Conservation (phyloP, 306 rosid species). For the Fagus crenata region DNA sequence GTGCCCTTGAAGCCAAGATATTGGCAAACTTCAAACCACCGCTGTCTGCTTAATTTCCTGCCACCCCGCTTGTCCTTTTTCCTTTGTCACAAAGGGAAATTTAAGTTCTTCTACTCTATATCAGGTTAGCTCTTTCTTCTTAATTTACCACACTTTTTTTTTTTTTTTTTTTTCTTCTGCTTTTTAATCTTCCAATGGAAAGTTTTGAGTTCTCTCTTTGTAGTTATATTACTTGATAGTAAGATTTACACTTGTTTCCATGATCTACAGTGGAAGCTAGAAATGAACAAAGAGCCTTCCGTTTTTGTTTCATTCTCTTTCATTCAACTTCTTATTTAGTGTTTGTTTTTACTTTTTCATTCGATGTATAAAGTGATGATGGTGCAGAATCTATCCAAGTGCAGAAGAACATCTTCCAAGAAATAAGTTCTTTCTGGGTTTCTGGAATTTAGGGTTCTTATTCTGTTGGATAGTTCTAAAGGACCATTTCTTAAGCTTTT, state of each 20-base stretch:
- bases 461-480: background rate
- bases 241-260: background rate
- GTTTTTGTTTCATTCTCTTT: slow-evolving; percentile 1
- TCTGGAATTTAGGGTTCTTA: background rate
- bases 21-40: slow-evolving; percentile 35
- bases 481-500: background rate
- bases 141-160: slow-evolving; percentile 1
- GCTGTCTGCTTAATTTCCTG: slow-evolving; percentile 38
- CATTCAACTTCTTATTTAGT: background rate
- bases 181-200: background rate
- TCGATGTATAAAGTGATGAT: background rate
- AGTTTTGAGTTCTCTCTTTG: background rate
- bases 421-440: background rate
- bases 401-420: background rate
- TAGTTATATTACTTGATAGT: background rate
- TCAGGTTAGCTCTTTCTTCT: slow-evolving; percentile 19
- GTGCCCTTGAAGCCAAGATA: slow-evolving; percentile 91
- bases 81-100: slow-evolving; percentile 35
- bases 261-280: background rate
- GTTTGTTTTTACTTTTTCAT: background rate
- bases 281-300: background rate
- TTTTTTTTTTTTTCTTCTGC: background rate
- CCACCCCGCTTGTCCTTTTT: slow-evolving; percentile 42
- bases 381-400: background rate
- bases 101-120: background rate